Base-by-base conservation (phyloP, 2,329 filamentous ascomycete genomes). In the Xylariaceae sp. region DNA sequence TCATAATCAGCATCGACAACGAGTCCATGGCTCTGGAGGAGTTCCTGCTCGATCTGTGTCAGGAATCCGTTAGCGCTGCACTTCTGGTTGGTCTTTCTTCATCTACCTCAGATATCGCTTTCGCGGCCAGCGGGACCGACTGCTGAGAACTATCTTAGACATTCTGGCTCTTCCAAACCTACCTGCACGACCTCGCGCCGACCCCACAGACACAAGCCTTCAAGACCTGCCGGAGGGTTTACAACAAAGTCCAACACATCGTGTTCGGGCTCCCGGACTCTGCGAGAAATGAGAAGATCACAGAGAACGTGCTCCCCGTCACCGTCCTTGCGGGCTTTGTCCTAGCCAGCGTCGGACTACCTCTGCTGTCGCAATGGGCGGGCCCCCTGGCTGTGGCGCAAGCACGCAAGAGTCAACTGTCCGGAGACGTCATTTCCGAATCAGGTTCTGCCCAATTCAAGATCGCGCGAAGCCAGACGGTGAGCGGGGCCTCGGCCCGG, bases 21-120 rank as follows among this genome's bases (percentile, higher is more conserved):
- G 87, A 92, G 70, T 90, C 85, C 52, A 89, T 92, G 85, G 86
- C 87, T 34, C 65, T 92, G 63, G 87, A 92, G 66, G 86, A 92
- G 67, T 92, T 90, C 60, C 74, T 92, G 55, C 69, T 90, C 56
- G 86, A 92, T 62, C 67, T 92, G 44, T 92, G 87, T 65, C 84
- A 92, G 63, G 85, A 90, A 65, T 90, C 85, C 13, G 86, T 89
- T 50, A 90, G 86, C 53, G 85, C 84, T 47, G 85, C 86, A 44
- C 70, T 92, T 50, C 69, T 92, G 69, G 86, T 90, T 70, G 52
- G 81, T 68, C 31, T 32, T 27, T 34, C 34, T 43, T 35, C 41
- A 46, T 43, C 35, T 11, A 11, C 21, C 6, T 24, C 21, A 6
- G 21, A 24, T 24, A 11, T 7, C 11, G 7, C 26, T 21, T 13